Base-by-base conservation (phyloP, 148 eudicot genomes). In the Nepenthes gracilis region DNA sequence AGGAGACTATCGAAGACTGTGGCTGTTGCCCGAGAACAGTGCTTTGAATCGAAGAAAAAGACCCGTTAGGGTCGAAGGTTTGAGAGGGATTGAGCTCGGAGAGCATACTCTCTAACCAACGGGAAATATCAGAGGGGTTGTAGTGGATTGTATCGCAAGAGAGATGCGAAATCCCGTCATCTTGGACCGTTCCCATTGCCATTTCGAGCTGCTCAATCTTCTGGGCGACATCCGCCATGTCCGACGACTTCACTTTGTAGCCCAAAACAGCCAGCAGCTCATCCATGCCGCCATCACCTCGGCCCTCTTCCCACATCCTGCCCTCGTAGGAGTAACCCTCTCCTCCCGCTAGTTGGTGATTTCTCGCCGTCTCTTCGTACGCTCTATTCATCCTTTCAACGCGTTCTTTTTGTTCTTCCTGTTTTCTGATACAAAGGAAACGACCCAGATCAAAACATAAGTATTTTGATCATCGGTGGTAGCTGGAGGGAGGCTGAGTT, bases 71-170 rank as follows among this genome's bases (percentile, higher is more conserved):
- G 36, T 5, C 33, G 36, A 11, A 35, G 35, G 58, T 33, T 9
- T 4, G 58, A 8, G 11, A 33, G 13, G 74, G 72, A 23, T 70
- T 77, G 63, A 87, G 74, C 83, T 85, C 97, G 0, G 82, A 69
- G 1, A 88, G 61, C 90, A 92, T 80, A 49, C 67, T 80, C 32
- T 88, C 80, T 2, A 82, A 77, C 98, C 98, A 92, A 0, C 80
- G 74, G 1, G 91, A 79, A 1, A 88, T 77, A 80, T 93, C 96
- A 35, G 98, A 80, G 0, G 98, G 98, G 62, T 93, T 93, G 57
- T 75, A 82, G 50, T 93, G 98, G 23, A 23, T 23, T 0, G 88
- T 79, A 12, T 86, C 96, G 11, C 70, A 68, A 1, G 68, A 67
- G 0, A 80, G 72, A 2, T 67, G 73, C 0, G 85, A 64, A 1